Percentiles rank a stretch among this genome's conserved stretches.
Evolutionary conservation across 2,329 filamentous ascomycete species (phyloP).

Genomic region (Dothideomycetes sp.): DNA sequence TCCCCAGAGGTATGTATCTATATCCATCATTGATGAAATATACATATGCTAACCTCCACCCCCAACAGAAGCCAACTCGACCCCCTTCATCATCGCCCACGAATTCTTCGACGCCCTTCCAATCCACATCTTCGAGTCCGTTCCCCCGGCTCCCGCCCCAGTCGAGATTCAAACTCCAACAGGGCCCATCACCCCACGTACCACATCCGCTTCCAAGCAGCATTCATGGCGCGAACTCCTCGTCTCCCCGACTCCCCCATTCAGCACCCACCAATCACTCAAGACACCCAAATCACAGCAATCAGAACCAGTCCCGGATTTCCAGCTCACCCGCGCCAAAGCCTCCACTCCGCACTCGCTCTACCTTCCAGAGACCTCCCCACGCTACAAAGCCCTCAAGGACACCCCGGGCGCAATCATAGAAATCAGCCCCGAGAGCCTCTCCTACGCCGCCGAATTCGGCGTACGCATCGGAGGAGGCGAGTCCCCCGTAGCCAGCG

Average conservation of each 20-base stretch:
- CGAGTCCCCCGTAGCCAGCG: conserved; percentile 3
- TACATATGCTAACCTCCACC: conserved; percentile 14
- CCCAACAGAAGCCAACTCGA: conserved; percentile 49
- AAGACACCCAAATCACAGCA: conserved; percentile 30
- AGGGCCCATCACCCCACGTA: conserved; percentile 31
- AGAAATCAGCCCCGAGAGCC: conserved; percentile 82
- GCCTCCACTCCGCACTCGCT: conserved; percentile 69
- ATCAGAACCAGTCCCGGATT: conserved; percentile 53
- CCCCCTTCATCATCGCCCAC: conserved; percentile 89
- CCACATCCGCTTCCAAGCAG: conserved; percentile 22
- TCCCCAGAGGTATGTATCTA: conserved; percentile 51
- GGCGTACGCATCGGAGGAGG: conserved; percentile 70
- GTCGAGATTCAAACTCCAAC: conserved; percentile 36
- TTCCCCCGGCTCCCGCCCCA: conserved; percentile 28
- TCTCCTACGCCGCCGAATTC: conserved; percentile 70
- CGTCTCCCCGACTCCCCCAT: conserved; percentile 50
- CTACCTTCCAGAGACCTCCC: conserved; percentile 72
- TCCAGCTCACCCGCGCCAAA: conserved; percentile 71
- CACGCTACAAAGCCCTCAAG: conserved; percentile 68
- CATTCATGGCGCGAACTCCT: conserved; percentile 73
- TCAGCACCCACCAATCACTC: conserved; percentile 43
- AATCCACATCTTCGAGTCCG: conserved; percentile 85
- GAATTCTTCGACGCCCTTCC: conserved; percentile 98
- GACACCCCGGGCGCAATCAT: conserved; percentile 58
- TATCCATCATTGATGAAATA: conserved; percentile 9